Evolutionary conservation across 768 basidiomycete genomes (phyloP).

Genomic region (Auriculariales sp.): DNA sequence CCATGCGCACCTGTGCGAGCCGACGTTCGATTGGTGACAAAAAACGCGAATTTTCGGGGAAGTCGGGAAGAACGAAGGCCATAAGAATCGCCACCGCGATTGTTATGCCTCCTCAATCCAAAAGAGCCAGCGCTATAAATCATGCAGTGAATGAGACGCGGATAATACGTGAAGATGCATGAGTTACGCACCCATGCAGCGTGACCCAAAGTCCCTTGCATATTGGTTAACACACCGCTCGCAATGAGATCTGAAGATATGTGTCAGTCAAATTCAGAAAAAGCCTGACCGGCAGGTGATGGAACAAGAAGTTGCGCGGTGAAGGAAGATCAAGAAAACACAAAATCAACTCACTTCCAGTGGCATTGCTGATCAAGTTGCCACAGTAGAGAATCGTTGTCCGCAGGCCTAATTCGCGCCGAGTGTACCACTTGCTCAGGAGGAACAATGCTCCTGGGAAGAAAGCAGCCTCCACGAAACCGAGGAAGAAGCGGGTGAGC

Average conservation of each 20-base stretch:
- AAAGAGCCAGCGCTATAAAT: conserved; percentile 48
- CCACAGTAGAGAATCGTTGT: conserved; percentile 60
- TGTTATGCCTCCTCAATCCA: conserved; percentile 38
- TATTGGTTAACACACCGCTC: conserved; percentile 53
- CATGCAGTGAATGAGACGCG: not conserved
- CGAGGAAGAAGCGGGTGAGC: conserved; percentile 59
- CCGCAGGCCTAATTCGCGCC: conserved; percentile 52
- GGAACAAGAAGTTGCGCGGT: no score
- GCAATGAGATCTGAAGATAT: conserved; percentile 68
- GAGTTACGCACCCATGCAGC: conserved; percentile 54
- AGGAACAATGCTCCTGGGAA: conserved; percentile 48
- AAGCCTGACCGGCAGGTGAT: no score
- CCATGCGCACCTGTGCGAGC: conserved; percentile 45
- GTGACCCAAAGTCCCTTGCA: conserved; percentile 54
- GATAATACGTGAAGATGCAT: conserved; percentile 6
- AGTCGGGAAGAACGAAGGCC: conserved; percentile 59
- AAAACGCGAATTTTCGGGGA: conserved; percentile 45
- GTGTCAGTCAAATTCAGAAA: no score
- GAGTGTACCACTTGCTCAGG: conserved; percentile 60
- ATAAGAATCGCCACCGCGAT: conserved; percentile 18
- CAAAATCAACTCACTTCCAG: no score
- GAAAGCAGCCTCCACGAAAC: conserved; percentile 54
- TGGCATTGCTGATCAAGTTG: conserved; percentile 65
- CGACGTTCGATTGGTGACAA: conserved; percentile 40
- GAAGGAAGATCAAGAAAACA: no score